Conservation (phyloP, 257 asterid genomes). For the Fraxinus cuspidata region DNA sequence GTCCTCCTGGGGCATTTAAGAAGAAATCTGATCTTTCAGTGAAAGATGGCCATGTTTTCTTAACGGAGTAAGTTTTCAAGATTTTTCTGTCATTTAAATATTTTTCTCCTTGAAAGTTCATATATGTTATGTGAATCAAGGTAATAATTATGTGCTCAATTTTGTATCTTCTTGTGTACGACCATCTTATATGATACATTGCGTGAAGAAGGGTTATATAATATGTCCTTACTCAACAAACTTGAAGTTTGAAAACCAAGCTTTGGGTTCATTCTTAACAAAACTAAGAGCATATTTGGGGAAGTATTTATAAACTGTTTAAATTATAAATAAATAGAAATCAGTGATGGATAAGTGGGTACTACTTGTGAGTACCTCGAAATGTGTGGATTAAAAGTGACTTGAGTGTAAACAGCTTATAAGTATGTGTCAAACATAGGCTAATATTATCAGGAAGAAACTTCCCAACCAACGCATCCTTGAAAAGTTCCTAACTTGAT, state of each 20-base stretch:
- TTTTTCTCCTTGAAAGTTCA: slow-evolving; percentile 18
- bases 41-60: slow-evolving; percentile 94
- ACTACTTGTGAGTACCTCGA: too few relatives aligned
- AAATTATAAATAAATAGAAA: too few relatives aligned
- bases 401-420: too few relatives aligned
- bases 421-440: too few relatives aligned
- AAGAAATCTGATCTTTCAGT: slow-evolving; percentile 96
- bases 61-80: slow-evolving; percentile 87
- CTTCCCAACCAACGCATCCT: background rate
- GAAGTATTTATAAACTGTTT: too few relatives aligned
- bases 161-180: slow-evolving; percentile 17
- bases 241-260: background rate
- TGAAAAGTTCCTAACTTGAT: background rate
- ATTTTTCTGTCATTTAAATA: slow-evolving; percentile 3
- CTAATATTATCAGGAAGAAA: background rate
- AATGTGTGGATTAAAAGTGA: too few relatives aligned
- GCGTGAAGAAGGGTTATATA: background rate
- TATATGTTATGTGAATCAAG: slow-evolving; percentile 12
- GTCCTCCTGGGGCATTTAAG: slow-evolving; percentile 99
- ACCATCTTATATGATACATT: background rate
- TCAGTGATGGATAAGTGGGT: too few relatives aligned
- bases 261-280: background rate
- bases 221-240: background rate
- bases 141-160: background rate
- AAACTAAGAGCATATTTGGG: background rate